Evolutionary conservation across 306 rosid species (phyloP), one percentile per base, ranked within the genome.

Genomic region (Fragaria vesca): DNA sequence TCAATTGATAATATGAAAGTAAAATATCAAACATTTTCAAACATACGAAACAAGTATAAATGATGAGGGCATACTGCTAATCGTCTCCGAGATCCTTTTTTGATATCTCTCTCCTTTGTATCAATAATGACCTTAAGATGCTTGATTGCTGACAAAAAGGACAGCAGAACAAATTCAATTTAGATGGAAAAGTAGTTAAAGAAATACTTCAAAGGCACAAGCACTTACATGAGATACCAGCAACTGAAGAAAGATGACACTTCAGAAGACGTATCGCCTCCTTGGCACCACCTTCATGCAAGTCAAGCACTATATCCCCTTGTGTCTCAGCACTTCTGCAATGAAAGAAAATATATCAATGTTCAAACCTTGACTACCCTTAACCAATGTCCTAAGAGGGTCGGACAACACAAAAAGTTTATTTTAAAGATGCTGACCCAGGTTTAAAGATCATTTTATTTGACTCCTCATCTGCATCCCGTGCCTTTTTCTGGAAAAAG

Each of bases 391-490:
- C 54, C 50, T 48, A 20, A 51, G 57, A 72, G 77, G 13, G 7
- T 20, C 3, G 8, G 26, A 36, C 2, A 34, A 52, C 28, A 55
- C 36, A 26, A 34, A 20, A 8, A 46, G 6, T 20, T 20, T 16
- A 28, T 28, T 66, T 57, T 32, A 30, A 79, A 63, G 74, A 72
- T 65, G 81, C 82, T 75, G 36, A 91, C 99, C 85, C 83, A n/a
- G 90, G 81, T 73, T 84, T 83, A 48, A 89, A 71, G 85, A 89
- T 87, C 86, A 87, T 82, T 85, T 79, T 83, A 83, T 66, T 86
- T 32, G 94, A 93, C 79, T 92, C 91, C 67, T 93, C 96, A 57
- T 95, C 94, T 36, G 93, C 93, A 62, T 89, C 96, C 2, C 54
- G 71, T 20, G 96, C 91, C 83, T 87, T 91, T 6, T 80, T 45